Base-by-base conservation (phyloP, 228 moss, liverwort and hornwort species). In the Sphagnum magellanicum region DNA sequence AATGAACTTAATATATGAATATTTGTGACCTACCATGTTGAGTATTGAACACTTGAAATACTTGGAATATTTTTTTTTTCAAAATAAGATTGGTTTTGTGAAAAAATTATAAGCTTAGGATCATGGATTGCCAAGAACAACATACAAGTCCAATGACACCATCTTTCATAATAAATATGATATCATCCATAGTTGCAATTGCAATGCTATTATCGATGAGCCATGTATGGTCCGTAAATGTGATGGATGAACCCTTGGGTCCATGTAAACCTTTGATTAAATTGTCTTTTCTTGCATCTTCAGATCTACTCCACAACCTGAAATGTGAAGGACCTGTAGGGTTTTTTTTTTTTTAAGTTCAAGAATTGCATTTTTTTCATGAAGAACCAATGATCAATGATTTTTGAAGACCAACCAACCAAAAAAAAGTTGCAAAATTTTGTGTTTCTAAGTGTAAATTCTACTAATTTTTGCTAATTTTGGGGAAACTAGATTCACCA, bases 171-270 rank as follows among this genome's bases (percentile, higher is more conserved):
- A 93, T 88, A 69, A 86, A 93, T 50, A 88, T 85, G 67, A 74
- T 77, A 58, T 84, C 81, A 59, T 83, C 78, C 50, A 83, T 78
- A 59, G 84, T 88, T 60, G 88, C 79, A 74, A 90, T 59, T 16
- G 88, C 86, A 48, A 93, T 61, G 60, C 90, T 88, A 49, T 83
- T 81, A 63, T 90, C 88, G 58, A 83, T 68, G 71, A 93, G 73
- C 93, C 90, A 93, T 52, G 76, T 74, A 68, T 90, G 90, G 78
- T 93, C 88, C 48, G 90, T 90, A 16, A 81, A 83, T 64, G 74
- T 77, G 73, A 82, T 74, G 16, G 70, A 66, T 32, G 67, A 75
- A 58, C 80, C 82, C 52, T 78, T 64, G 49, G 76, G 78, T 9
- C 68, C 78, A 58, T 86, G 77, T 51, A 95, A 76, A 60, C 88